Evolutionary conservation across 2,329 filamentous ascomycete species (phyloP), one percentile per base, ranked within the genome.

Genomic region (Aspergillus caelatus): DNA sequence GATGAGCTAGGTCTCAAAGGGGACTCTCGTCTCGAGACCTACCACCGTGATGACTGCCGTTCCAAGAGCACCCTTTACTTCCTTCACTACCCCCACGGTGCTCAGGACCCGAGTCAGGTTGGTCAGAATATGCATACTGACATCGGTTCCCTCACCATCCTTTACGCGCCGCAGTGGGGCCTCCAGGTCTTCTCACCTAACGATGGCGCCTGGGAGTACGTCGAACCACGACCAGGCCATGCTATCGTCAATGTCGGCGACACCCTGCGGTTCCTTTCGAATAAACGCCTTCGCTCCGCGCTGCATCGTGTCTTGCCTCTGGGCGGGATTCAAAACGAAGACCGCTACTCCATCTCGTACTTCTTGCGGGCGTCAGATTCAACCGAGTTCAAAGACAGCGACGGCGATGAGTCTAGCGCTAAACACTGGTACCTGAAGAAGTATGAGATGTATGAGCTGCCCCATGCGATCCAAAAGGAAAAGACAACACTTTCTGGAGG

Each of bases 101-200:
- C 57, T 26, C 41, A 52, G 16, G 52, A 62, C 46, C 54, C 41
- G 9, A 48, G 41, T 30, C 46, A 60, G 30, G 61, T 68, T 7
- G 68, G 72, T 7, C 72, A 74, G 60, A 70, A 70, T 39, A 72
- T 62, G 56, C 74, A 75, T 62, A 75, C 73, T 0, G 74, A 75
- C 58, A 57, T 70, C 12, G 72, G 74, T 39, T 70, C 66, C 11
- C 56, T 75, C n/a, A 72, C 74, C 14, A 54, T 75, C 16, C 67
- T 75, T 12, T 71, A 75, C 58, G 64, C 67, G 21, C 34, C 69
- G 9, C 69, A 73, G 54, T 74, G 70, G 68, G 76, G 76, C 12
- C 67, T 78, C 1, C 76, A 79, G 58, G 62, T 75, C 12, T 52
- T 64, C 9, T 55, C 60, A 12, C 52, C 52, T 21, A 28, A 39